Conservation (phyloP, 2,329 filamentous ascomycete species). For the Eutypa lata region DNA sequence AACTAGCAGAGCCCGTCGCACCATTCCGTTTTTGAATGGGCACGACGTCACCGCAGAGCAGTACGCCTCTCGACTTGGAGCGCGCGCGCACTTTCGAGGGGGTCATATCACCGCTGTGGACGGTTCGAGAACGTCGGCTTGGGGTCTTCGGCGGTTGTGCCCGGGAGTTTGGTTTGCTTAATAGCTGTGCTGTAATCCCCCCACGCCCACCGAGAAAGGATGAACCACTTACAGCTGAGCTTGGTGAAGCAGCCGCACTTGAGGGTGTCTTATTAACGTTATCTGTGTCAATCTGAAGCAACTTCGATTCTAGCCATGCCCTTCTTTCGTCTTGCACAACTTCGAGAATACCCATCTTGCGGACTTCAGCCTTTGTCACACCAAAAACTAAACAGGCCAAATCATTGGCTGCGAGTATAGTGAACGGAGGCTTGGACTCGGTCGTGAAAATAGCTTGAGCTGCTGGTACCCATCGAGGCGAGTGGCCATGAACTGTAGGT, state of each 20-base stretch:
- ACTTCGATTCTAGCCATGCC: conserved; percentile 84
- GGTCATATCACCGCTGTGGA: conserved; percentile 54
- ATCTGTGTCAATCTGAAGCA: conserved; percentile 61
- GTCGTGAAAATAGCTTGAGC: conserved; percentile 98
- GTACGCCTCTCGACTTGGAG: conserved; percentile 79
- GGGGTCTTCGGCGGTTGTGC: conserved; percentile 52
- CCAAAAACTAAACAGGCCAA: conserved; percentile 96
- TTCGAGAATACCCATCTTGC: conserved; percentile 91
- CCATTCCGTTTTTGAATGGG: conserved; percentile 96
- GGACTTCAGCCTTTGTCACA: conserved; percentile 93
- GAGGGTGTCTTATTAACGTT: conserved; percentile 37
- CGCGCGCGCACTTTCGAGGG: conserved; percentile 52
- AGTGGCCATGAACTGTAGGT: conserved; percentile 76
- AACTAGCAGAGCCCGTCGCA: conserved; percentile 82
- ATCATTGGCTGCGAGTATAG: conserved; percentile 93
- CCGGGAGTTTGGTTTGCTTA: conserved; percentile 74
- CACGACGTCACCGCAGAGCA: conserved; percentile 96
- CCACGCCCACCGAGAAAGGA: conserved; percentile 64
- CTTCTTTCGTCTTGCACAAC: conserved; percentile 88
- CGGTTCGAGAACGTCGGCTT: conserved; percentile 61
- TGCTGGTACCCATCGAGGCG: conserved; percentile 83
- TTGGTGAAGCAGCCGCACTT: conserved; percentile 32
- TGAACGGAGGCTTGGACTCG: conserved; percentile 87
- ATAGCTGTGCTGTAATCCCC: conserved; percentile 81
- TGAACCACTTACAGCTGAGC: conserved; percentile 41